Base-by-base conservation (phyloP, 176 grass and related monocot genomes). In the Elymus sibiricus region DNA sequence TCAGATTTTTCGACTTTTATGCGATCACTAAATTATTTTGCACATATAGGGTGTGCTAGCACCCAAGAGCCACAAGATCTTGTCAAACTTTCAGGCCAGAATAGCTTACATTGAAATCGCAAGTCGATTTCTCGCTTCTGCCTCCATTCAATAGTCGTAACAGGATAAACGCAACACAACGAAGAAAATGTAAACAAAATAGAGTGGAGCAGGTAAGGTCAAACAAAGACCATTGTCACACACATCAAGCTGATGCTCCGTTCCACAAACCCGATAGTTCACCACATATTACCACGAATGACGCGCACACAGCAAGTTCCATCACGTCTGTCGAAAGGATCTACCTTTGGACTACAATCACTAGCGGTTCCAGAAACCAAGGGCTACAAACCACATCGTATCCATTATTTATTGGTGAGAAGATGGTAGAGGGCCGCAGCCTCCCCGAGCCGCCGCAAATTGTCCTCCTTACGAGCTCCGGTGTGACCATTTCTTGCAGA, bases 401-500 rank as follows among this genome's bases (percentile, higher is more conserved):
- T 11, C 34, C 26, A 64, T 59, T 19, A 53, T 53, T 53, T 53
- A 53, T 53, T 21, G 9, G 67, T 62, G 58, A 91, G 65, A 70
- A 91, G 58, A 42, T 37, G 76, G n/a, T 81, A 84, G 38, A 94
- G 68, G 35, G 76, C 60, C 27, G 51, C 70, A 21, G 70, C 83
- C 75, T 87, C 89, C 70, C 43, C 21, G 6, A 88, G 69, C 28
- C 76, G 70, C 16, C 64, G 79, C 28, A 83, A 40, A 59, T 88
- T 87, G 34, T 70, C 64, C 28, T 83, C 86, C 60, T 64, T 91
- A 51, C 10, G 4, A 4, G n/a, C 83, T 84, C 53, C 76, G 5
- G 77, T 79, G 24, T 37, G 86, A 22, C 34, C 83, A 76, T 65
- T 81, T 77, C 92, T 94, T 80, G 64, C 44, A 77, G 17, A 78